These are phyloP conservation scores for Fusarium burgessii DNA, from an alignment of 2,329 filamentous ascomycete species.

Conservation along the genomic window DNA sequence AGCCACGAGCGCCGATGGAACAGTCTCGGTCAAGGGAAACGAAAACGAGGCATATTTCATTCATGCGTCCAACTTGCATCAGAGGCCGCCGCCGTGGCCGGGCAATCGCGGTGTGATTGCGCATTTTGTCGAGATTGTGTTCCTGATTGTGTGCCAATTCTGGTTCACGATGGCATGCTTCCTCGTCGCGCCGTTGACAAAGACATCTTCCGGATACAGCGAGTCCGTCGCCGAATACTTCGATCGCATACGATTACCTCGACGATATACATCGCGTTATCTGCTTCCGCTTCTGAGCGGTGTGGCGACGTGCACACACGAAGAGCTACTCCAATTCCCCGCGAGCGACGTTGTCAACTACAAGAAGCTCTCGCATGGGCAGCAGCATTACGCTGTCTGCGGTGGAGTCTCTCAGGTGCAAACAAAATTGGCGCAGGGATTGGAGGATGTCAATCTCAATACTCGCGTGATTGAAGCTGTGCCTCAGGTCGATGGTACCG, in stretches of 20 bases:
- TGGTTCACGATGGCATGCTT: constrained; percentile 68
- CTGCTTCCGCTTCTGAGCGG: constrained; percentile 66
- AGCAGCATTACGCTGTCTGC: constrained; percentile 64
- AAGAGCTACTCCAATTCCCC: constrained; percentile 62
- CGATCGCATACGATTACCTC: constrained; percentile 61
- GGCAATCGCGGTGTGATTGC: constrained; percentile 51
- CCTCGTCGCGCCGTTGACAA: constrained; percentile 53
- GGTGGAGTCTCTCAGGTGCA: constrained; percentile 64
- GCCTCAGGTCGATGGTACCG: constrained; percentile 28
- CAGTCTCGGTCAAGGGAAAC: constrained; percentile 18
- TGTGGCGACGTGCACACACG: constrained; percentile 67
- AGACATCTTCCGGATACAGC: constrained; percentile 1
- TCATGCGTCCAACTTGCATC: constrained; percentile 67
- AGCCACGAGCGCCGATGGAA: constrained; percentile 17
- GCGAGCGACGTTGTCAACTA: constrained; percentile 65
- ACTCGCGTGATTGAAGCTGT: constrained; percentile 54
- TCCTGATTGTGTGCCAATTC: constrained; percentile 61
- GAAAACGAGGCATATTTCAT: constrained; percentile 59
- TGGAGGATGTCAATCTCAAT: constrained; percentile 56
- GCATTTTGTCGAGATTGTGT: constrained; percentile 58
- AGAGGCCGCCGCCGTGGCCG: constrained; percentile 57
- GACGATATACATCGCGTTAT: constrained; percentile 61
- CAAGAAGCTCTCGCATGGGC: constrained; percentile 59
- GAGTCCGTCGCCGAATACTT: constrained; percentile 65
- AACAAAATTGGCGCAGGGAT: constrained; percentile 55